Conservation (phyloP, 768 basidiomycete genomes). For the Agrocybe praecox region DNA sequence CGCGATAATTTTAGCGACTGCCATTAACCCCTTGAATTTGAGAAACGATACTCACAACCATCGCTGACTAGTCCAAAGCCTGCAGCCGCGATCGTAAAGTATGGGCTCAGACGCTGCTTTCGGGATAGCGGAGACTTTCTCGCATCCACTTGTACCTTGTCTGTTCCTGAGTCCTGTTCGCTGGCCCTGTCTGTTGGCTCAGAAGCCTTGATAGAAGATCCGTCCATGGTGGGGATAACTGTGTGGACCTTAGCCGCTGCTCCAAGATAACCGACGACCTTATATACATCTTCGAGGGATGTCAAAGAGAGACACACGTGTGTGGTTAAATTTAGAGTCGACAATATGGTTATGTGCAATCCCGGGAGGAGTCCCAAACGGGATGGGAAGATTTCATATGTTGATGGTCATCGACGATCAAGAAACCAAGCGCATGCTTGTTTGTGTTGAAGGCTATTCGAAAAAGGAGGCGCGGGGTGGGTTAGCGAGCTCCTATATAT, state of each 20-base stretch:
- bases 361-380: neutral
- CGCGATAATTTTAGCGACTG: slow-evolving; percentile 1
- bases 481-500: neutral
- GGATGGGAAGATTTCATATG: neutral
- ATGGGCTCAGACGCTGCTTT: slow-evolving; percentile 54
- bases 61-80: slow-evolving; percentile 70
- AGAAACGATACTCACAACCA: slow-evolving; percentile 48
- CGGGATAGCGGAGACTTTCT: neutral
- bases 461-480: no score
- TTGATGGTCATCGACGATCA: no score
- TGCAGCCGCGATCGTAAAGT: slow-evolving; percentile 65
- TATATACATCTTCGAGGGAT: neutral
- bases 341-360: neutral
- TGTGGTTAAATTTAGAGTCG: neutral
- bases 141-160: neutral
- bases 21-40: no score
- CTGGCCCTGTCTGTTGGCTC: neutral
- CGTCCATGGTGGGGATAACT: neutral
- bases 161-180: neutral
- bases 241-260: neutral
- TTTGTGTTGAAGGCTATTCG: no score
- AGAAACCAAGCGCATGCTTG: no score
- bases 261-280: neutral
- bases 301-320: neutral
- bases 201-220: neutral